Base-by-base conservation (phyloP, 208 protist species). In the Wallacemonas sp. region DNA sequence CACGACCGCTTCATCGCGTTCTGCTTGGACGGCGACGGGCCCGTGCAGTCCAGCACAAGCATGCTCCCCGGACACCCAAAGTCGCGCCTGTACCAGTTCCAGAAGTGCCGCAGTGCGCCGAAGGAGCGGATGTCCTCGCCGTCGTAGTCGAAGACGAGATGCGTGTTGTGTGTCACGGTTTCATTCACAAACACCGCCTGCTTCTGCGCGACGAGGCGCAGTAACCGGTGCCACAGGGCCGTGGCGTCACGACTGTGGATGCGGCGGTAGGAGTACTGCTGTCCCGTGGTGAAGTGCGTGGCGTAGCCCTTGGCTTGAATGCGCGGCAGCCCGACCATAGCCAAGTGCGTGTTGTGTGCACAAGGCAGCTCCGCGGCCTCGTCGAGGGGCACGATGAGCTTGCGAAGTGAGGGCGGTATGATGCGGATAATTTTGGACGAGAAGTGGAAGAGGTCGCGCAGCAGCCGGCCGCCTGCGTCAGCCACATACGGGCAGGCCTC, bases 241-340 rank as follows among this genome's bases (percentile, higher is more conserved):
- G 54, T 67, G 8, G 58, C 57, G 55, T 87, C 78, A 39, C 68
- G 69, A 21, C 49, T 64, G 34, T 69, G 32, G 30, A 88, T 65
- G 46, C 71, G 75, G 33, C 85, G 81, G 66, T 91, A 91, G 17
- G 78, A 76, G 72, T 81, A 88, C 4, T 38, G 55, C 8, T 4
- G 14, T n/a, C 81, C 81, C 26, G 81, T 91, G 16, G 81, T 88
- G 62, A 91, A 91, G 65, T 85, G 77, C 19, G 81, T 86, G 2
- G 85, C 78, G 32, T 58, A 85, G 14, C 34, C 47, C 65, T 91
- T 91, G 14, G 68, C 72, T 54, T 90, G 84, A 49, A 90, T 83
- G 30, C 84, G 84, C 1, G 69, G 64, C 38, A 87, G 74, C 21
- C 54, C 47, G 33, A 70, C 68, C 2, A 67, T 54, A 11, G 78